Conservation (phyloP, 2,329 filamentous ascomycete genomes). For the Grosmannia clavigera region DNA sequence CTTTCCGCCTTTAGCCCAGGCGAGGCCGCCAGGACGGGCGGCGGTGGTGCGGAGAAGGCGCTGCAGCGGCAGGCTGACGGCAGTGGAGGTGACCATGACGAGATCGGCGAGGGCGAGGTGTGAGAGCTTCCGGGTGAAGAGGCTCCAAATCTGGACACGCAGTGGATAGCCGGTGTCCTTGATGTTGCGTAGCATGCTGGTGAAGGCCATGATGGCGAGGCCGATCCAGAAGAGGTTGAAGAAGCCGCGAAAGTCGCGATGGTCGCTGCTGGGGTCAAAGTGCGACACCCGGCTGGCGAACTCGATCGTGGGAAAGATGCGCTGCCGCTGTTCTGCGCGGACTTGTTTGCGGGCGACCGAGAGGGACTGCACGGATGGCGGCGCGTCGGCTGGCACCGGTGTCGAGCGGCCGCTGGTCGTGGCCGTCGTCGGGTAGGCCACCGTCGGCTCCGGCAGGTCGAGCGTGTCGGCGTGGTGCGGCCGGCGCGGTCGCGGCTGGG, state of each 20-base stretch:
- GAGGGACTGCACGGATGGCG: conserved; percentile 79
- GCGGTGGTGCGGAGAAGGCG: conserved; percentile 44
- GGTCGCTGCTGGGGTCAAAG: conserved; percentile 85
- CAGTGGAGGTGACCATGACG: conserved; percentile 70
- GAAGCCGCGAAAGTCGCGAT: conserved; percentile 92
- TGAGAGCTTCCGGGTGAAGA: conserved; percentile 82
- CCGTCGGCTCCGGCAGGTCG: not conserved
- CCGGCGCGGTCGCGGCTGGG: no score
- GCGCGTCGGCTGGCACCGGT: conserved; percentile 76
- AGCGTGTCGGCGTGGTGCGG: not conserved
- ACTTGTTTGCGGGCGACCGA: conserved; percentile 75
- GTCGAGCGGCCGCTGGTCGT: conserved; percentile 62
- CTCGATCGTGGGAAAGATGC: conserved; percentile 86
- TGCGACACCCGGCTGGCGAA: conserved; percentile 86
- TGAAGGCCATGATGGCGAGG: conserved; percentile 91
- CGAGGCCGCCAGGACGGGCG: conserved; percentile 29
- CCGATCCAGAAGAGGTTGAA: conserved; percentile 98
- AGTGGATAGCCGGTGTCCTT: conserved; percentile 87
- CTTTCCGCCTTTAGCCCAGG: conserved; percentile 70
- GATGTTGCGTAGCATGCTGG: conserved; percentile 81
- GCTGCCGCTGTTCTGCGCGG: conserved; percentile 66
- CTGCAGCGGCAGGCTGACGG: conserved; percentile 62
- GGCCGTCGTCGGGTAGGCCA: not conserved
- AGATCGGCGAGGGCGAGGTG: conserved; percentile 75
- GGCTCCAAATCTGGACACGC: conserved; percentile 72